Evolutionary conservation across 805 yeast genomes (phyloP).

Genomic region (Pichia cephalocereana): DNA sequence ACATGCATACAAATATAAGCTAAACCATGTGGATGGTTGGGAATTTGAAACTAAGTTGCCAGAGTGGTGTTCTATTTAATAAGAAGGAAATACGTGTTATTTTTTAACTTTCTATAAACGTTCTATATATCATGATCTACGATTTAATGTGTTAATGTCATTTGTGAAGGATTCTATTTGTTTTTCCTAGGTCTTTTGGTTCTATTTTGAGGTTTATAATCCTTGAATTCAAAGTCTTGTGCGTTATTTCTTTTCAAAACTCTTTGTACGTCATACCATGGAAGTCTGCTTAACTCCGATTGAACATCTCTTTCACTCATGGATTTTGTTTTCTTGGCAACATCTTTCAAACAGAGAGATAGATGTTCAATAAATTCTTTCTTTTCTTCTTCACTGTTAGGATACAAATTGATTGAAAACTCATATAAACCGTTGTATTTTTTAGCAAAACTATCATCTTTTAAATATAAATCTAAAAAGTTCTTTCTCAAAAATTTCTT

Average conservation of each 20-base stretch:
- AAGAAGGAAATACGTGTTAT: too few relatives aligned
- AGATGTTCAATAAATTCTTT: slow-evolving; percentile 11
- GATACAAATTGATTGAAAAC: slow-evolving; percentile 9
- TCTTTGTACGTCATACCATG: slow-evolving; percentile 14
- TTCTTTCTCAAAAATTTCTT: slow-evolving; percentile 14
- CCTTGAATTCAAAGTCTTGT: neutral
- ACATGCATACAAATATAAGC: slow-evolving; percentile 37
- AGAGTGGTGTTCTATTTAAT: slow-evolving; percentile 33
- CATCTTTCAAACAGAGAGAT: slow-evolving; percentile 8
- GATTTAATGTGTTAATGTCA: neutral
- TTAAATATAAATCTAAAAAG: slow-evolving; percentile 13
- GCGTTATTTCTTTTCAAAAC: slow-evolving; percentile 1
- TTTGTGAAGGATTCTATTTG: neutral
- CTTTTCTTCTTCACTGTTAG: slow-evolving; percentile 10
- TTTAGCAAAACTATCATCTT: slow-evolving; percentile 2
- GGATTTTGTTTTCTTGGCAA: slow-evolving; percentile 1
- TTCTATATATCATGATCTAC: too few relatives aligned
- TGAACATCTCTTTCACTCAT: slow-evolving; percentile 5
- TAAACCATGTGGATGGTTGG: slow-evolving; percentile 20
- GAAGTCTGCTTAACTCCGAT: slow-evolving; percentile 8
- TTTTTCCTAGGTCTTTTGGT: neutral
- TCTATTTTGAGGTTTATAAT: neutral
- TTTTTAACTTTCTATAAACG: neutral
- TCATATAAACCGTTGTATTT: slow-evolving; percentile 21
- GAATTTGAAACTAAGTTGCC: slow-evolving; percentile 38